These are phyloP conservation scores for Trichosporon sp. DNA, from an alignment of 1,284 basidiomycete species.

Conservation along the genomic window DNA sequence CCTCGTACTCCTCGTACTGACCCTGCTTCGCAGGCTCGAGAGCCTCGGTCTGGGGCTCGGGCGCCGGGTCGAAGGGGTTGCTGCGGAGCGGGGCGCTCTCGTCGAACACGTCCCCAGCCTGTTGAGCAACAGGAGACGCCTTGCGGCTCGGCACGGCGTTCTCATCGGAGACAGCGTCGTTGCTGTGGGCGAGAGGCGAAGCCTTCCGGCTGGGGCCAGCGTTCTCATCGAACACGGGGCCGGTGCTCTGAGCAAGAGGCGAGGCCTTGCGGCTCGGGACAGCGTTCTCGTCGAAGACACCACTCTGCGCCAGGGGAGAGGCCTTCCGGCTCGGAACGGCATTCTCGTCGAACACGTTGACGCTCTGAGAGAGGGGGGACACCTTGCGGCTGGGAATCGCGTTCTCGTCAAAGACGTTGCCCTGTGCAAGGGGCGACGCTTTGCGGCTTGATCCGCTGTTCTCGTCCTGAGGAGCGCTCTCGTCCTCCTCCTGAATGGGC, in stretches of 20 bases:
- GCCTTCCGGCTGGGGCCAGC: background rate
- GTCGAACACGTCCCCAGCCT: conserved; percentile 24
- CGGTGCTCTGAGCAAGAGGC: background rate
- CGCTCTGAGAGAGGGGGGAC: background rate
- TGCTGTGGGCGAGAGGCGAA: background rate
- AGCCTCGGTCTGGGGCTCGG: background rate
- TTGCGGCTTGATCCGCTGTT: background rate
- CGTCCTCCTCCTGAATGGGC: conserved; percentile 15
- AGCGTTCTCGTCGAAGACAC: background rate
- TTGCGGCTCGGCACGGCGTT: background rate
- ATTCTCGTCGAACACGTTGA: conserved; percentile 3
- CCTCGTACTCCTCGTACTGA: conserved; percentile 6
- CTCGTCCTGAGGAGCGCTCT: conserved; percentile 5
- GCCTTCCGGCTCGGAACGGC: background rate
- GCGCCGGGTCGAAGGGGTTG: conserved; percentile 26
- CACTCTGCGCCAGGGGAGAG: background rate
- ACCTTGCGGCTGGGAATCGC: conserved; percentile 1
- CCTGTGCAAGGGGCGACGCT: background rate
- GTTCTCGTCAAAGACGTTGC: background rate
- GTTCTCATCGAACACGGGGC: background rate
- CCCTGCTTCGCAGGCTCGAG: conserved; percentile 21
- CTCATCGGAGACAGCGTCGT: conserved; percentile 13
- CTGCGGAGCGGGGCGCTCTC: conserved; percentile 12
- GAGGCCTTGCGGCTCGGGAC: background rate
- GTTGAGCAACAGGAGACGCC: conserved; percentile 7